Base-by-base conservation (phyloP, 2,329 filamentous ascomycete genomes). In the Byssothecium circinans region DNA sequence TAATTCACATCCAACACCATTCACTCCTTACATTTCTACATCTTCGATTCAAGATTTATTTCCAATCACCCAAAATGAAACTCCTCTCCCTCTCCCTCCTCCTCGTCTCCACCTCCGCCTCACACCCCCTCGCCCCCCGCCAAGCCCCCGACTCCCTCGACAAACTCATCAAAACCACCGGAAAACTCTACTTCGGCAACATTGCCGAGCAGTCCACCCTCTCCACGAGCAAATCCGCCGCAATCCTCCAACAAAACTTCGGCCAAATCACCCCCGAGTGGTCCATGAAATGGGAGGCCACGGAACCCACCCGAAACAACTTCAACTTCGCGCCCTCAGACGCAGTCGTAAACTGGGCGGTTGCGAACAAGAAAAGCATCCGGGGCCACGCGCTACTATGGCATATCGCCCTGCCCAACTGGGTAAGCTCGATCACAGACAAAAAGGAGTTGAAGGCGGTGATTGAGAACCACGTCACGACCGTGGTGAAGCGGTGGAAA, bases 361-460 rank as follows among this genome's bases (percentile, higher is more conserved):
- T 61, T n/a, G 54, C 61, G 35, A 66, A 72, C 35, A 54, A 57
- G n/a, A 64, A 68, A 49, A 54, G 67, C 42, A 57, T 71, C 45
- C 57, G 69, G 32, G 73, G 71, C 60, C 70, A 74, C 54, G 71
- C 59, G n/a, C 52, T 73, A 10, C 67, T 74, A 11, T 74, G 71
- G 71, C 60, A 72, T 54, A 61, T 53, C 36, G 69, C 72, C 40
- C 52, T 73, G 36, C 70, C 71, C 1, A 45, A 43, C 34, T 73
- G 69, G 70, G 68, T 74, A 0, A 62, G 51, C 30, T 48, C 57
- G 17, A 69, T 69, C 42, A 60, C 59, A 41, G 61, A 68, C 51
- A 70, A 73, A 33, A 61, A 61, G 0, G 71, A 68, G 0, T 47
- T 74, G 29, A 70, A 70, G 41, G 52, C 57, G 20, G 66, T 73